Evolutionary conservation across 768 basidiomycete genomes (phyloP).

Genomic region (Tulasnella sp.): DNA sequence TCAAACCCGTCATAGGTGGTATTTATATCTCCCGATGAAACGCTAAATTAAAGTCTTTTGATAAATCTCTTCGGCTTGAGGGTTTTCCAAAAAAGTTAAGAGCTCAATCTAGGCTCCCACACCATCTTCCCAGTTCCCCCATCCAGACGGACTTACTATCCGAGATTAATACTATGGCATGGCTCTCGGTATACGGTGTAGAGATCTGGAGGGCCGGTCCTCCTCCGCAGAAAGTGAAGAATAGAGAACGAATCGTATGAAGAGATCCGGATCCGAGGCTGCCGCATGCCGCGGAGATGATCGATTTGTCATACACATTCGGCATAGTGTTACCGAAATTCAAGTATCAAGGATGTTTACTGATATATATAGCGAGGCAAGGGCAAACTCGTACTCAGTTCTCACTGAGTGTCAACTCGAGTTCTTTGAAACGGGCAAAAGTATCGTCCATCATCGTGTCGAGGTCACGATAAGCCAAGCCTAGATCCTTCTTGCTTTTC

Average conservation of each 20-base stretch:
- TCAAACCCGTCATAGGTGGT: not conserved
- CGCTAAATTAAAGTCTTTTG: not conserved
- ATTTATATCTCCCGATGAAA: not conserved
- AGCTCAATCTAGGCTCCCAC: not conserved
- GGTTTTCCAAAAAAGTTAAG: not conserved
- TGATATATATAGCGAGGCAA: not conserved
- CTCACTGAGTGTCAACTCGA: not conserved
- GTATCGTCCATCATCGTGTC: conserved; percentile 12
- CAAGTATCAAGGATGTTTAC: not conserved
- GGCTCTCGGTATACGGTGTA: not conserved
- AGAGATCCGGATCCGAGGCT: not conserved
- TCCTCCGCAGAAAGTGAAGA: not conserved
- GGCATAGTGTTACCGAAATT: not conserved
- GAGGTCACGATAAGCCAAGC: not conserved
- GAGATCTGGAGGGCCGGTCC: not conserved
- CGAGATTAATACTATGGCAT: not conserved
- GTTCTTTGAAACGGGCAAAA: conserved; percentile 6
- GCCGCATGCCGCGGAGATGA: not conserved
- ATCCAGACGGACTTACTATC: not conserved
- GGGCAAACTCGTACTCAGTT: not conserved
- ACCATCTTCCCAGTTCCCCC: not conserved
- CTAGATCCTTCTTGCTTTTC: conserved; percentile 13
- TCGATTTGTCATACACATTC: not conserved
- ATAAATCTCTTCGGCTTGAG: not conserved
- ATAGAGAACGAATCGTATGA: not conserved